These are phyloP conservation scores for Xylaria bambusicola DNA, from an alignment of 495 filamentous ascomycete species.

Conservation along the genomic window DNA sequence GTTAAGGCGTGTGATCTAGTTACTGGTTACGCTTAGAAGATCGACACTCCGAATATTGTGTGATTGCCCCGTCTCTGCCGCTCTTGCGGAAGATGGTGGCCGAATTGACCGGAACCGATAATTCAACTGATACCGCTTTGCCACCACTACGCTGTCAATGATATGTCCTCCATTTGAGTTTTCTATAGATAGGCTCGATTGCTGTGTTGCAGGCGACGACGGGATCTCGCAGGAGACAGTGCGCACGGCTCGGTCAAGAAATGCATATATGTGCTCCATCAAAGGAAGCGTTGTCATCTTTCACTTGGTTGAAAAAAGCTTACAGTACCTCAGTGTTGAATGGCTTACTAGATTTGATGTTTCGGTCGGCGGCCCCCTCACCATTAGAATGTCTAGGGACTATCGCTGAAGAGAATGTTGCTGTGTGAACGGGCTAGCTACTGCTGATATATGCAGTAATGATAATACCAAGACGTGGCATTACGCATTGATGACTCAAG, in stretches of 20 bases:
- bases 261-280: background rate
- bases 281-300: background rate
- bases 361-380: background rate
- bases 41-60: conserved; percentile 13
- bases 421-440: conserved; percentile 4
- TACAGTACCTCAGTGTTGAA: background rate
- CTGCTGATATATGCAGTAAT: background rate
- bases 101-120: background rate
- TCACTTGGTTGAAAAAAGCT: background rate
- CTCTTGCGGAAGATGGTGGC: background rate
- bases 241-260: background rate
- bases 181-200: background rate
- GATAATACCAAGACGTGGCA: conserved; percentile 11
- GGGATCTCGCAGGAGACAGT: background rate
- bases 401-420: background rate
- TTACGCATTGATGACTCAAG: conserved; percentile 8
- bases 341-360: background rate
- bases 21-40: conserved; percentile 16
- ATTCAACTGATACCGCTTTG: background rate
- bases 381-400: background rate
- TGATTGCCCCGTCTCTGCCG: background rate
- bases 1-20: conserved; percentile 2
- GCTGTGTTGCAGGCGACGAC: background rate
- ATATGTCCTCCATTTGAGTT: background rate
- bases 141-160: background rate